Percentiles rank a stretch among this genome's conserved stretches.
phyloP scores from a whole-genome alignment of 208 protist genomes.

The Leishmania turanica region DNA sequence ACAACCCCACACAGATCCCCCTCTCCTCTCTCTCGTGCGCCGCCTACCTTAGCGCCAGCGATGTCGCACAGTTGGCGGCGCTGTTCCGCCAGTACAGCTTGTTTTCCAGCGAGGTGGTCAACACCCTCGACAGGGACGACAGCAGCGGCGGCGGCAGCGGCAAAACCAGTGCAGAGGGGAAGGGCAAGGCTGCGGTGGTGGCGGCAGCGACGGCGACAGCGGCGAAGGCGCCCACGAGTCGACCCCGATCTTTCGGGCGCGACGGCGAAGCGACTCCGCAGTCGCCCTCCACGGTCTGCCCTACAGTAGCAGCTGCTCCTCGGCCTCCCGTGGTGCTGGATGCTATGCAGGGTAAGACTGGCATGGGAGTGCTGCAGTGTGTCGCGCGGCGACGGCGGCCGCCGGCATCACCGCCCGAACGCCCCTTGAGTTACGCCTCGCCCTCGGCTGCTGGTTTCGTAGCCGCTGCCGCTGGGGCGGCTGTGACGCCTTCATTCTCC shows the following conservation, averaged over 20 bases:
- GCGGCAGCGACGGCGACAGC: neutral
- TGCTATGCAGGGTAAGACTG: neutral
- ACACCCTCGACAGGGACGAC: slow-evolving; percentile 7
- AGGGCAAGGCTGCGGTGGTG: neutral
- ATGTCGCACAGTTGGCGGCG: slow-evolving; percentile 47
- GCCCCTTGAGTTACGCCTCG: neutral
- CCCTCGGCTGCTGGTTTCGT: neutral
- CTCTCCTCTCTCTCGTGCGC: slow-evolving; percentile 64
- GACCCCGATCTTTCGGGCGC: neutral
- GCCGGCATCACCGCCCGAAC: neutral
- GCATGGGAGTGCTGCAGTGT: slow-evolving; percentile 10
- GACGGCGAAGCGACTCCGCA: neutral
- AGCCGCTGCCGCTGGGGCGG: neutral
- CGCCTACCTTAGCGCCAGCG: slow-evolving; percentile 45
- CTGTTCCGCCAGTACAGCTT: slow-evolving; percentile 55
- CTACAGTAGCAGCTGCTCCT: neutral
- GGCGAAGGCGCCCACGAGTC: neutral
- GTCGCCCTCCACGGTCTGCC: neutral
- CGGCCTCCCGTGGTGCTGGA: neutral
- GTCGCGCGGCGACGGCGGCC: neutral
- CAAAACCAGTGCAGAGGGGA: neutral
- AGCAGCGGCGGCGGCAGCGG: neutral
- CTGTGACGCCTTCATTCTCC: neutral
- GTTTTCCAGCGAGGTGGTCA: slow-evolving; percentile 27
- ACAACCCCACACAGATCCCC: slow-evolving; percentile 73